Base-by-base conservation (phyloP, 331 rosid genomes). In the Acacia pycnantha region DNA sequence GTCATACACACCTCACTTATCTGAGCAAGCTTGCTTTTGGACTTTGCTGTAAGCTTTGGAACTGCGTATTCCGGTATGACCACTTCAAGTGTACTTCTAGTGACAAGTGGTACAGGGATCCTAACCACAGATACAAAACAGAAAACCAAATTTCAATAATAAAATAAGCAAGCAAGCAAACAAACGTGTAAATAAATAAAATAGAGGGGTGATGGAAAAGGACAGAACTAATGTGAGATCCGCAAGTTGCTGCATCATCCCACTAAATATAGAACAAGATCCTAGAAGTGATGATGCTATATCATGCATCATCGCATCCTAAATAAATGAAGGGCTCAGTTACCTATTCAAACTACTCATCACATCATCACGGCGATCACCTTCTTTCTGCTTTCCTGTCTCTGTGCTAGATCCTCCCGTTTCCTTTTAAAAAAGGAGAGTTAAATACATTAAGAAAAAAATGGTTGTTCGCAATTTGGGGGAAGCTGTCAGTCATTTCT, bases 11-110 rank as follows among this genome's bases (percentile, higher is more conserved):
- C 99, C 98, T 94, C 99, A 46, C 99, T 97, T 85, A 97, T 94
- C 84, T 89, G 98, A 41, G 88, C 91, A 82, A 97, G 99, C 93
- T 89, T 96, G 97, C 89, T 97, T 88, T 88, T 97, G 21, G 97
- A 93, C 83, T 90, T 94, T 62, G 93, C 93, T 76, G 89, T 85
- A 79, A 97, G 99, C 91, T 97, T 94, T 15, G 97, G 90, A 85
- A 90, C 93, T 50, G 99, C 99, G 75, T 87, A 87, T 37, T 92
- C 97, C 3, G 99, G 99, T 90, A 97, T 82, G 69, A 89, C 97
- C 75, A 97, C 98, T 90, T 97, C 98, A 61, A 97, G 94, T 78
- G 90, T 97, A 76, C 99, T 97, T 84, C 97, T 86, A 51, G 99
- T 94, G 79, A 97, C 97, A 43, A 97, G 99, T 0, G 99, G 92